phyloP scores from a whole-genome alignment of 768 basidiomycete genomes.

The Peribolospora kevripleyi region DNA sequence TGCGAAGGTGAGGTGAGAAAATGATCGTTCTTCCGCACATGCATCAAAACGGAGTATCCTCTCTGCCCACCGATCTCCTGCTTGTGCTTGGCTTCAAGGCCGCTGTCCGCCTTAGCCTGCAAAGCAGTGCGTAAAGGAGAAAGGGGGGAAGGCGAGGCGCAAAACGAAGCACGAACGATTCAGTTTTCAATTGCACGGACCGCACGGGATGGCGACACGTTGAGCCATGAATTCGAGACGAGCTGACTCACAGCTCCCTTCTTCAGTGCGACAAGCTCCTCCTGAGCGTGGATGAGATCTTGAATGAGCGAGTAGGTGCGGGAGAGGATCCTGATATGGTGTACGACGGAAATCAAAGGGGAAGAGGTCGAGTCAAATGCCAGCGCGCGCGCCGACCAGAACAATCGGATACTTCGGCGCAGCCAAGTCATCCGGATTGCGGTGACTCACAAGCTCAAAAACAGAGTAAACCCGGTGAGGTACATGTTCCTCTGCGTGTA shows the following conservation, averaged over 20 bases:
- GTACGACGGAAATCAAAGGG: conserved; percentile 33
- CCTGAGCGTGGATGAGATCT: conserved; percentile 73
- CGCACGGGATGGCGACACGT: no score
- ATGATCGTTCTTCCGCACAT: no score
- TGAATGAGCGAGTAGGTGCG: conserved; percentile 78
- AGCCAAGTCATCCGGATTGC: no score
- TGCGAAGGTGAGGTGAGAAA: neutral
- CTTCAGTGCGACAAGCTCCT: conserved; percentile 64
- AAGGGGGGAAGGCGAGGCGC: neutral
- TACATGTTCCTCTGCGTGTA: conserved; percentile 66
- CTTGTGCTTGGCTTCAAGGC: neutral
- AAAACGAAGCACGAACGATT: neutral
- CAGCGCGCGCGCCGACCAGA: no score
- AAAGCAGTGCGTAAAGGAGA: neutral
- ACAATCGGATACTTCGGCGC: no score
- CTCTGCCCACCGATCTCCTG: neutral
- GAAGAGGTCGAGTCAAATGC: no score
- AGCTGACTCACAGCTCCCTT: conserved; percentile 21
- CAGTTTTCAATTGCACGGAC: no score
- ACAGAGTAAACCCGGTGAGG: conserved; percentile 30
- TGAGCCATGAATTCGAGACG: no score
- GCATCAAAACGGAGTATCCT: neutral
- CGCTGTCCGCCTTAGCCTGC: neutral
- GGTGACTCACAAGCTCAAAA: no score
- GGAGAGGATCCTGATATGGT: conserved; percentile 34